Evolutionary conservation across 2,329 filamentous ascomycete species (phyloP).

Genomic region (Simplicillium sp.): DNA sequence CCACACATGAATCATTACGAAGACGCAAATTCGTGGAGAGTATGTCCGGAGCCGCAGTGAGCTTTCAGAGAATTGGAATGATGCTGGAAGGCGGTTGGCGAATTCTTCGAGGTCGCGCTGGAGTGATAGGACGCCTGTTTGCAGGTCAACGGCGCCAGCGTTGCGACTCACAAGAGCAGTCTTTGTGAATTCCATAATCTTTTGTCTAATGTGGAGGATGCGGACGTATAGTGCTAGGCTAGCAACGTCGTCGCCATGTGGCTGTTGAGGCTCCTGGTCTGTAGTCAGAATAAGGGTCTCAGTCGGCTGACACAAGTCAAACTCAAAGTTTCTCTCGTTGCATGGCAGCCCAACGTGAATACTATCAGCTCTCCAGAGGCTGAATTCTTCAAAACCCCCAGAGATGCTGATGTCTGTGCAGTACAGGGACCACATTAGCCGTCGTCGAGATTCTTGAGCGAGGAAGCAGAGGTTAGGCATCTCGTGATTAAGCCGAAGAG

Average conservation of each 20-base stretch:
- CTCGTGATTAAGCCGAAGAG: slow-evolving; percentile 33
- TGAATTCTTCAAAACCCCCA: slow-evolving; percentile 32
- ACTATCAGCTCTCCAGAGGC: slow-evolving; percentile 30
- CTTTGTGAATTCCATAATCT: slow-evolving; percentile 45
- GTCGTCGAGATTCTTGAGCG: slow-evolving; percentile 30
- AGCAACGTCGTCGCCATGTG: slow-evolving; percentile 40
- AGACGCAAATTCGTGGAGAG: slow-evolving; percentile 46
- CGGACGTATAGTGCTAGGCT: slow-evolving; percentile 47
- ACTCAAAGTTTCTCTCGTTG: slow-evolving; percentile 40
- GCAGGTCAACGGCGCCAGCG: slow-evolving; percentile 32
- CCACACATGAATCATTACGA: slow-evolving; percentile 51
- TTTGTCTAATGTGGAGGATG: slow-evolving; percentile 43
- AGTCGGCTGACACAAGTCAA: slow-evolving; percentile 45
- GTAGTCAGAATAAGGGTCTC: slow-evolving; percentile 36
- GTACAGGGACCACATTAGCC: slow-evolving; percentile 35
- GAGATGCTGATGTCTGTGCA: slow-evolving; percentile 32
- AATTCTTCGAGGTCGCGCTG: slow-evolving; percentile 43
- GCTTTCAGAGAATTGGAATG: slow-evolving; percentile 48
- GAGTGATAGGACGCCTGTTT: slow-evolving; percentile 31
- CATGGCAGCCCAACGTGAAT: slow-evolving; percentile 32
- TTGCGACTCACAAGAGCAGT: slow-evolving; percentile 24
- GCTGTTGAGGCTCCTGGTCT: slow-evolving; percentile 28
- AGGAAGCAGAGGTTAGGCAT: slow-evolving; percentile 27
- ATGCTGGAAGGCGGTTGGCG: slow-evolving; percentile 40
- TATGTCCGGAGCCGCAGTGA: slow-evolving; percentile 47